Evolutionary conservation across 1,284 basidiomycete species (phyloP).

Genomic region (Marasmius tenuissimus): DNA sequence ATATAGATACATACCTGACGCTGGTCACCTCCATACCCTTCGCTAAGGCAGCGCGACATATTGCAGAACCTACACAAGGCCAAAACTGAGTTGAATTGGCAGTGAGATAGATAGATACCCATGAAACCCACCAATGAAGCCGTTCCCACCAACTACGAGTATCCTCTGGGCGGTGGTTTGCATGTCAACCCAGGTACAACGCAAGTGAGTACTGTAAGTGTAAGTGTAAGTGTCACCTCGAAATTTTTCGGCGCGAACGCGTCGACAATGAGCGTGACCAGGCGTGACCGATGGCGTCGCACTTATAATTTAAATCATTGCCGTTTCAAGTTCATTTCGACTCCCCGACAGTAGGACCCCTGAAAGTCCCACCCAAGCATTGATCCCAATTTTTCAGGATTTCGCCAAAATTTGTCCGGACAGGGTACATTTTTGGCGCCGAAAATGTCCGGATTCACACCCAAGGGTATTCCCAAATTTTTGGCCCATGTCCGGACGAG

Average conservation of each 20-base stretch:
- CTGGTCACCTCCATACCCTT: constrained; percentile 87
- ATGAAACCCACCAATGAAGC: constrained; percentile 76
- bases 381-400: too few relatives aligned
- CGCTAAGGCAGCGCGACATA: constrained; percentile 84
- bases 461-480: too few relatives aligned
- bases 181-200: constrained; percentile 33
- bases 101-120: not conserved
- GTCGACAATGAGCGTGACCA: not conserved
- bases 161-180: constrained; percentile 49
- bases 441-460: too few relatives aligned
- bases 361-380: too few relatives aligned
- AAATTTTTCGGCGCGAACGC: not conserved
- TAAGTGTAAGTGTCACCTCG: too few relatives aligned
- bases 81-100: not conserved
- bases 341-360: too few relatives aligned
- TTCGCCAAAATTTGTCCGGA: too few relatives aligned
- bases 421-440: too few relatives aligned
- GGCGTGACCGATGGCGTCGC: not conserved
- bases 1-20: constrained; percentile 66
- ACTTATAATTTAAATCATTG: too few relatives aligned
- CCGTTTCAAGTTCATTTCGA: not conserved
- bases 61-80: constrained; percentile 73
- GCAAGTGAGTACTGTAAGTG: not conserved
- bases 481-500: too few relatives aligned
- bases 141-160: constrained; percentile 92